Evolutionary conservation across 306 rosid species (phyloP).

Genomic region (Mimosa bimucronata): DNA sequence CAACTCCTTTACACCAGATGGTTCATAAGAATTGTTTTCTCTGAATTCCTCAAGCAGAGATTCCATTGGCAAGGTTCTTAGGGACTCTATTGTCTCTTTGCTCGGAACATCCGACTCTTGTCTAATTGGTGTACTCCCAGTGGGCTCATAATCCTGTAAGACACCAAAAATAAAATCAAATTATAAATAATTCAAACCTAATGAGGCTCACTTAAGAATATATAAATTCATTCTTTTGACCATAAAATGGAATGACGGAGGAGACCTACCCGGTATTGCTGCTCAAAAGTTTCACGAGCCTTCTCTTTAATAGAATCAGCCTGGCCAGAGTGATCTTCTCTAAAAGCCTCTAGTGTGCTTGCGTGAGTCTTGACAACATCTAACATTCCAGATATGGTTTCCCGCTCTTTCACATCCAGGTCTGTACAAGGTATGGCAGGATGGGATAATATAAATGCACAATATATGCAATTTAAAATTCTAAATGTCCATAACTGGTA

Average conservation of each 20-base stretch:
- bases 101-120: conserved; percentile 71
- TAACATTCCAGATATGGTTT: conserved; percentile 54
- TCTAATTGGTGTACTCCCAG: conserved; percentile 73
- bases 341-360: conserved; percentile 52
- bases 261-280: conserved; percentile 54
- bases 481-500: not conserved
- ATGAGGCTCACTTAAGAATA: not conserved
- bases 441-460: conserved; percentile 2
- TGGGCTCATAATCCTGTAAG: conserved; percentile 88
- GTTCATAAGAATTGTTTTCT: conserved; percentile 73
- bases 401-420: conserved; percentile 47
- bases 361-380: conserved; percentile 52
- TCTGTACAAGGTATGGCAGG: conserved; percentile 41
- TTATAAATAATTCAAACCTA: not conserved
- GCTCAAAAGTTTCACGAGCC: conserved; percentile 58
- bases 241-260: not conserved
- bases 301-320: conserved; percentile 54
- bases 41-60: conserved; percentile 80
- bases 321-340: conserved; percentile 60
- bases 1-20: conserved; percentile 66
- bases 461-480: not conserved
- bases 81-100: conserved; percentile 80
- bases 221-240: not conserved
- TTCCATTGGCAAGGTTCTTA: conserved; percentile 87
- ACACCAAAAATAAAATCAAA: not conserved